These are phyloP conservation scores for Penicillium sp. DNA, from an alignment of 2,329 filamentous ascomycete species.

Conservation along the genomic window DNA sequence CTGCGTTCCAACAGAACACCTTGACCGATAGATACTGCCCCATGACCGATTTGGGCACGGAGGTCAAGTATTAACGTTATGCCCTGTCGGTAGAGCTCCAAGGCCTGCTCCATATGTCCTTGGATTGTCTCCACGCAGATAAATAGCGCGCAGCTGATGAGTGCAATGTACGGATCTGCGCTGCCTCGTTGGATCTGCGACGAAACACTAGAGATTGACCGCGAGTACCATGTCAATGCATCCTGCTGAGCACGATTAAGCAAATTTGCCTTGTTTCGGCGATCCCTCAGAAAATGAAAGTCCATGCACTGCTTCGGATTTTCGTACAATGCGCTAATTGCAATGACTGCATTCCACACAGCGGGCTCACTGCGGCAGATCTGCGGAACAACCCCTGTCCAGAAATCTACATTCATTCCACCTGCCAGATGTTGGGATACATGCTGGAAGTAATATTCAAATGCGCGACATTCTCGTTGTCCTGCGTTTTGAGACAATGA, in stretches of 20 bases:
- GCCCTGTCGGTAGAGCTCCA: slow-evolving; percentile 30
- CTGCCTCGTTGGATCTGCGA: slow-evolving; percentile 25
- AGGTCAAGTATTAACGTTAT: slow-evolving; percentile 25
- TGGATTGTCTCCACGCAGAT: slow-evolving; percentile 36
- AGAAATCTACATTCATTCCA: slow-evolving; percentile 22
- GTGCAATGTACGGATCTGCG: slow-evolving; percentile 27
- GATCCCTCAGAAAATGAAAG: slow-evolving; percentile 8
- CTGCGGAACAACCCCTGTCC: slow-evolving; percentile 22
- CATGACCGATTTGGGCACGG: slow-evolving; percentile 16
- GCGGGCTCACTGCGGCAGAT: slow-evolving; percentile 26
- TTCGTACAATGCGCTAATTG: slow-evolving; percentile 25
- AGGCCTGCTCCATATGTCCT: slow-evolving; percentile 26
- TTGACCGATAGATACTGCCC: slow-evolving; percentile 16
- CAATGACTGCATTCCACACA: slow-evolving; percentile 28
- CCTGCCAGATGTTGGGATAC: slow-evolving; percentile 18
- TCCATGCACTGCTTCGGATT: slow-evolving; percentile 16
- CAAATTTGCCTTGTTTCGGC: not conserved
- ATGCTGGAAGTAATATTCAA: slow-evolving; percentile 27
- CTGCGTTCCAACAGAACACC: slow-evolving; percentile 26
- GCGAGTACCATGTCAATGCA: slow-evolving; percentile 35
- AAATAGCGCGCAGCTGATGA: slow-evolving; percentile 36
- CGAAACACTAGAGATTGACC: slow-evolving; percentile 29
- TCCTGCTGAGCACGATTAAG: slow-evolving; percentile 15
- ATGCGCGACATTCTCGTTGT: slow-evolving; percentile 24
- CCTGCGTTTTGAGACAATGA: slow-evolving; percentile 10